Base-by-base conservation (phyloP, 2,329 filamentous ascomycete species). In the Epichloe gansuensis region DNA sequence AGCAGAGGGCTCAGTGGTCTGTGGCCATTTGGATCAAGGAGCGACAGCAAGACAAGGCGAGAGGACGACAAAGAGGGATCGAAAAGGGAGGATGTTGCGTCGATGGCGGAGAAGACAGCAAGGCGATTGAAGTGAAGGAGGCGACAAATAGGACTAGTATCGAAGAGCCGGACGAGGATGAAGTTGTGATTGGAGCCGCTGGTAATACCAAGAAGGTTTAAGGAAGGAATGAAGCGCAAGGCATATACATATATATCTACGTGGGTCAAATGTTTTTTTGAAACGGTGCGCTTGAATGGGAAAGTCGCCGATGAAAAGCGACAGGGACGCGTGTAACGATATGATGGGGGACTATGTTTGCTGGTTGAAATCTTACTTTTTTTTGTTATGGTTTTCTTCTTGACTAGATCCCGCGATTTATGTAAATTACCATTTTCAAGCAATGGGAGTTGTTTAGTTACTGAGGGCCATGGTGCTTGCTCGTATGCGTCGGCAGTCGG, bases 91-190 rank as follows among this genome's bases (percentile, higher is more conserved):
- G 51, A 47, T 8, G 52, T 51, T 27, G 35, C 42, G 31, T 44
- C 49, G 2, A 35, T 48, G 12, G 13, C 49, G 34, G 50, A 53
- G 17, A 59, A 8, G 69, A 74, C 49, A 69, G 69, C 40, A 65
- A 69, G 6, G 74, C 75, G 0, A 68, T 77, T 5, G 73, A 77
- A 59, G 76, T 76, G 7, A 71, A 67, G 59, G 76, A 80, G 61
- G 78, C 78, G 2, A 70, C 70, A 57, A 67, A 72, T 51, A 66
- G 78, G 57, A 80, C 75, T 38, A 81, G 76, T 61, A 78, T 81
- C 48, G 78, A 81, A 62, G 78, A 80, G 51, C 74, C 76, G 6
- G 77, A 81, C 52, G 77, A 76, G 39, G 75, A 76, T 12, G 73
- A 74, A 54, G 68, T 71, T 47, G 72, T 74, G 35, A 62, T 71